Evolutionary conservation across 495 filamentous ascomycete species (phyloP).

Genomic region (Penicillium argentinense): DNA sequence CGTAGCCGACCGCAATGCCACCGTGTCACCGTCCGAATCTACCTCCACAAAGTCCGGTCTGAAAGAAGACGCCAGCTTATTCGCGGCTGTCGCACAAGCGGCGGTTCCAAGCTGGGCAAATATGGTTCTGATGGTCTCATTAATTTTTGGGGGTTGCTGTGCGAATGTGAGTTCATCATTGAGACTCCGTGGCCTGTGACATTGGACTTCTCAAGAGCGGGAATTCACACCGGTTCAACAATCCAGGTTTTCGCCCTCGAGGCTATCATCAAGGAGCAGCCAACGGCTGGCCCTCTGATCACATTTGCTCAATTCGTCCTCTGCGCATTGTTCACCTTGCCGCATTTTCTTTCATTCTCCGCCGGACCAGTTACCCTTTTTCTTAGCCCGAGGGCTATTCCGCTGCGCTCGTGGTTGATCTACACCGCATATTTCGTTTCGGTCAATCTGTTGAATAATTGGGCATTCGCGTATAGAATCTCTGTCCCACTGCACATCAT

Average conservation of each 20-base stretch:
- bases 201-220: no score
- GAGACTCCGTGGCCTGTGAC: no score
- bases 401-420: slow-evolving; percentile 77
- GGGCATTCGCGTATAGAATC: slow-evolving; percentile 95
- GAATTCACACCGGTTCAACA: no score
- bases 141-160: slow-evolving; percentile 98
- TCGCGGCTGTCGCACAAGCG: slow-evolving; percentile 42
- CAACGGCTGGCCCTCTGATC: slow-evolving; percentile 72
- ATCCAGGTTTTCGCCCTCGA: slow-evolving; percentile 86
- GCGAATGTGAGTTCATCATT: slow-evolving; percentile 70
- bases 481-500: slow-evolving; percentile 98
- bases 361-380: slow-evolving; percentile 61
- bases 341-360: slow-evolving; percentile 72
- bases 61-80: slow-evolving; percentile 56
- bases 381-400: slow-evolving; percentile 75
- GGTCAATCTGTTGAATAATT: slow-evolving; percentile 95
- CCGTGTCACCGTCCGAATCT: background rate
- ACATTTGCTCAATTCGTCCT: slow-evolving; percentile 93
- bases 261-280: slow-evolving; percentile 78
- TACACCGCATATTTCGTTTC: slow-evolving; percentile 90
- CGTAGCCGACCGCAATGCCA: background rate
- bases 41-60: background rate
- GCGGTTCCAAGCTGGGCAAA: slow-evolving; percentile 68
- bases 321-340: slow-evolving; percentile 64
- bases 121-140: slow-evolving; percentile 67